phyloP scores from a whole-genome alignment of 2,329 filamentous ascomycete genomes.

The Coniochaeta ligniaria region DNA sequence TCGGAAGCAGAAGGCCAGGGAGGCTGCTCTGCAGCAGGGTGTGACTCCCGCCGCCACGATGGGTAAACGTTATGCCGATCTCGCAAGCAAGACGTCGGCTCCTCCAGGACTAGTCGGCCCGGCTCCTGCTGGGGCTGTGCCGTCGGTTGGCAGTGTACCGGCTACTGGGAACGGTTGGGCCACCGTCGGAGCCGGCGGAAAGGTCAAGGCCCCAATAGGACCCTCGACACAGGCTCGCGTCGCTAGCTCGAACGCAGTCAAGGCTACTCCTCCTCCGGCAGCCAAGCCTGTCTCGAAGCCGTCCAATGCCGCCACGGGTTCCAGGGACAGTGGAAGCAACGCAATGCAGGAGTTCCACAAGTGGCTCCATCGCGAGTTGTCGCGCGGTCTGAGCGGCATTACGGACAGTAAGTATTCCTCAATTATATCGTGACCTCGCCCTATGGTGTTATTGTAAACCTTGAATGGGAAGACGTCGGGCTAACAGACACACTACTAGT shows the following conservation, averaged over 20 bases:
- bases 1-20: slow-evolving; percentile 69
- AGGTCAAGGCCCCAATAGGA: slow-evolving; percentile 68
- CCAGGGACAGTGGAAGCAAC: slow-evolving; percentile 27
- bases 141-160: slow-evolving; percentile 8
- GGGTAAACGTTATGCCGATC: slow-evolving; percentile 89
- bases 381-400: slow-evolving; percentile 56
- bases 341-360: slow-evolving; percentile 91
- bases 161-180: slow-evolving; percentile 65
- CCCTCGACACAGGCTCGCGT: slow-evolving; percentile 43
- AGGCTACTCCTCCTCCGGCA: slow-evolving; percentile 28
- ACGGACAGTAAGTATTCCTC: slow-evolving; percentile 40
- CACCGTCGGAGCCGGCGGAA: slow-evolving; percentile 89
- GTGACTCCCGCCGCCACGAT: slow-evolving; percentile 36
- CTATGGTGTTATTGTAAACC: not conserved
- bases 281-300: slow-evolving; percentile 46
- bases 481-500: slow-evolving; percentile 37
- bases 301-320: slow-evolving; percentile 30
- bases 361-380: slow-evolving; percentile 77
- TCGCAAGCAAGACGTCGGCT: slow-evolving; percentile 65
- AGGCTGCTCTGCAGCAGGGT: slow-evolving; percentile 39
- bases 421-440: not conserved
- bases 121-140: slow-evolving; percentile 31
- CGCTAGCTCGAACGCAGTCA: slow-evolving; percentile 32
- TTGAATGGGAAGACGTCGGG: not conserved
- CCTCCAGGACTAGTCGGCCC: slow-evolving; percentile 32